Evolutionary conservation across 2,329 filamentous ascomycete species (phyloP).

Genomic region (Pseudopyricularia cyperi): DNA sequence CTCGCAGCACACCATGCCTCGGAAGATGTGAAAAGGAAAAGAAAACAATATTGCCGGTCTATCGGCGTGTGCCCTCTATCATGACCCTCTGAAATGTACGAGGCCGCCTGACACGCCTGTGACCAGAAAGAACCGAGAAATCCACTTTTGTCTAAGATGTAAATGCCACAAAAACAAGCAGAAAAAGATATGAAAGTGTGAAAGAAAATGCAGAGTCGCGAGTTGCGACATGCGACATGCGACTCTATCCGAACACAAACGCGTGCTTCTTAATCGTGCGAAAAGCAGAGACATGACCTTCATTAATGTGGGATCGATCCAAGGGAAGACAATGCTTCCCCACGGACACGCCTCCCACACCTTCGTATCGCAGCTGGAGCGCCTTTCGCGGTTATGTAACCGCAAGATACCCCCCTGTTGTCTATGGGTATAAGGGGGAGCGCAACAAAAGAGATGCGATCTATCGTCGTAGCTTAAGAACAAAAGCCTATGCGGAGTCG

Average conservation of each 20-base stretch:
- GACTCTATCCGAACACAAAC: conserved; percentile 9
- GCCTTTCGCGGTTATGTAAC: conserved; percentile 13
- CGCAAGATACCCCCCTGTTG: conserved; percentile 13
- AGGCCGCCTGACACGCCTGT: conserved; percentile 4
- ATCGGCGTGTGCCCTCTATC: conserved; percentile 1
- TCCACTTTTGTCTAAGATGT: conserved; percentile 52
- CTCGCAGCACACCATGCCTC: background rate
- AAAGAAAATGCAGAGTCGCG: conserved; percentile 3
- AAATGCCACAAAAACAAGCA: conserved; percentile 15
- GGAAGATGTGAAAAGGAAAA: conserved; percentile 2
- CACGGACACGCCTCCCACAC: conserved; percentile 9
- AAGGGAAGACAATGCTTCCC: conserved; percentile 2
- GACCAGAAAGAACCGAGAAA: conserved; percentile 46
- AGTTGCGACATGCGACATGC: background rate
- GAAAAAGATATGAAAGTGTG: conserved; percentile 7
- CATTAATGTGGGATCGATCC: conserved; percentile 19
- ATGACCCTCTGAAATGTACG: background rate
- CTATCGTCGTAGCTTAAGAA: conserved; percentile 19
- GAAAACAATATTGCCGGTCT: conserved; percentile 3
- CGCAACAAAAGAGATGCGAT: conserved; percentile 21
- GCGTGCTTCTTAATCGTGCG: conserved; percentile 16
- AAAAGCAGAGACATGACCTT: conserved; percentile 23
- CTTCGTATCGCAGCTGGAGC: conserved; percentile 16
- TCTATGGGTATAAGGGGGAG: conserved; percentile 24
- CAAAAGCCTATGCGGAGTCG: conserved; percentile 4